These are phyloP conservation scores for Pichia ethanolica DNA, from an alignment of 805 yeast species.

Conservation along the genomic window DNA sequence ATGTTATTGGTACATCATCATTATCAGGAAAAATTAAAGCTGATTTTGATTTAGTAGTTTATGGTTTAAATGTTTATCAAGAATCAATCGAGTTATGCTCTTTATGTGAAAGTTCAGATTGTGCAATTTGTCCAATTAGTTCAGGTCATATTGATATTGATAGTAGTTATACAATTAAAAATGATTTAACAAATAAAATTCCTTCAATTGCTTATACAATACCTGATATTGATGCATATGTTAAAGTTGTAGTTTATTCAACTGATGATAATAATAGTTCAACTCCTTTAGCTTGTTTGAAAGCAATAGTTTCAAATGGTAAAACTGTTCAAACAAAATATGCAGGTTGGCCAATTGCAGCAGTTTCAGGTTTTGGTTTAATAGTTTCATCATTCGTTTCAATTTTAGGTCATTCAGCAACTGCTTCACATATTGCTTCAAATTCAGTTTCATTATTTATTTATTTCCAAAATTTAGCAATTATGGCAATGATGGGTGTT, in stretches of 20 bases:
- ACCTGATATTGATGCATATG: conserved; percentile 93
- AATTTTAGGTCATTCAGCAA: conserved; percentile 78
- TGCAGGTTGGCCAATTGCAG: conserved; percentile 95
- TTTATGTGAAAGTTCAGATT: conserved; percentile 44
- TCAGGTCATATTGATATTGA: conserved; percentile 78
- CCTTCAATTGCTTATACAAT: conserved; percentile 84
- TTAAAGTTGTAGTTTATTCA: conserved; percentile 59
- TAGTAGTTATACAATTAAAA: conserved; percentile 35
- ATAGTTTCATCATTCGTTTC: conserved; percentile 83
- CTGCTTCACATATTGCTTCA: conserved; percentile 97
- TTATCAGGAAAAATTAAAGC: conserved; percentile 68
- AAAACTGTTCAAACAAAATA: conserved; percentile 89
- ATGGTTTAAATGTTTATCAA: conserved; percentile 64
- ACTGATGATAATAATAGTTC: conserved; percentile 34
- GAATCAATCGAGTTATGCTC: conserved; percentile 58
- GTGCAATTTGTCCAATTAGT: conserved; percentile 88
- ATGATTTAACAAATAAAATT: conserved; percentile 37
- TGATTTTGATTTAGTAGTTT: conserved; percentile 58
- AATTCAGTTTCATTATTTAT: conserved; percentile 88
- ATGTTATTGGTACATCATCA: conserved; percentile 72
- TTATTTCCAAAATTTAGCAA: conserved; percentile 89
- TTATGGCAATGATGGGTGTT: conserved; percentile 93
- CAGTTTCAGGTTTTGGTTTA: conserved; percentile 80
- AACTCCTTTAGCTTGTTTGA: conserved; percentile 79
- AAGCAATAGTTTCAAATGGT: conserved; percentile 78